Evolutionary conservation across 176 grass and related monocot genomes (phyloP).

Genomic region (Oryza brachyantha): DNA sequence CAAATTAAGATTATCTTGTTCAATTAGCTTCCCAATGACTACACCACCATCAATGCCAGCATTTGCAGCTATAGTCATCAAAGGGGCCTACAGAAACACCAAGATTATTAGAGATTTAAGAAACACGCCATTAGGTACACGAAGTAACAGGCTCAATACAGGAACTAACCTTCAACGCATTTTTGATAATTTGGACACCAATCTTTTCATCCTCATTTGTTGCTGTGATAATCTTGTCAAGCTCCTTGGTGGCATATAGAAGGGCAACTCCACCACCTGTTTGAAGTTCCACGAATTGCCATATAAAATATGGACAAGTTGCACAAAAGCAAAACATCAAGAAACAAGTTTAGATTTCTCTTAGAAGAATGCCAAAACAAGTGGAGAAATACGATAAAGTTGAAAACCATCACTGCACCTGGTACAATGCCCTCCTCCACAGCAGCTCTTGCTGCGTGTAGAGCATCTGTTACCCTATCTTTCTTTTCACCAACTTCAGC

Average conservation of each 20-base stretch:
- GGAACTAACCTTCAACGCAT: slow-evolving; percentile 76
- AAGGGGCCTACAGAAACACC: slow-evolving; percentile 60
- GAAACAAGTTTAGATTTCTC: slow-evolving; percentile 1
- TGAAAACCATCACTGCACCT: slow-evolving; percentile 48
- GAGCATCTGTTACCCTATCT: slow-evolving; percentile 91
- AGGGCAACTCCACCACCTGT: slow-evolving; percentile 92
- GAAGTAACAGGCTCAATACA: slow-evolving; percentile 18
- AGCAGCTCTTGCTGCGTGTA: slow-evolving; percentile 84
- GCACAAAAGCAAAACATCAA: background rate
- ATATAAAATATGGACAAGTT: slow-evolving; percentile 6
- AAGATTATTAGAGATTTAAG: background rate
- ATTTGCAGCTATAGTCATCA: slow-evolving; percentile 77
- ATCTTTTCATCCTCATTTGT: slow-evolving; percentile 82
- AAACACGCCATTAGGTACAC: background rate
- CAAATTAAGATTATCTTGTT: slow-evolving; percentile 73
- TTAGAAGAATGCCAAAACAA: background rate
- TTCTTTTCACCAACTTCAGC: slow-evolving; percentile 96
- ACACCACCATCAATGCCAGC: slow-evolving; percentile 73
- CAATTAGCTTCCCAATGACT: slow-evolving; percentile 80
- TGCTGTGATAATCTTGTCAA: slow-evolving; percentile 67
- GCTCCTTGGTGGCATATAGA: slow-evolving; percentile 73
- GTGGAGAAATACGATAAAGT: background rate
- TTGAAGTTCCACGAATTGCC: background rate
- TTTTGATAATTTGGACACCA: slow-evolving; percentile 89
- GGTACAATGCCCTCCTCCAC: slow-evolving; percentile 89